Evolutionary conservation across 805 yeast species (phyloP).

Genomic region (Starmera caribaea): DNA sequence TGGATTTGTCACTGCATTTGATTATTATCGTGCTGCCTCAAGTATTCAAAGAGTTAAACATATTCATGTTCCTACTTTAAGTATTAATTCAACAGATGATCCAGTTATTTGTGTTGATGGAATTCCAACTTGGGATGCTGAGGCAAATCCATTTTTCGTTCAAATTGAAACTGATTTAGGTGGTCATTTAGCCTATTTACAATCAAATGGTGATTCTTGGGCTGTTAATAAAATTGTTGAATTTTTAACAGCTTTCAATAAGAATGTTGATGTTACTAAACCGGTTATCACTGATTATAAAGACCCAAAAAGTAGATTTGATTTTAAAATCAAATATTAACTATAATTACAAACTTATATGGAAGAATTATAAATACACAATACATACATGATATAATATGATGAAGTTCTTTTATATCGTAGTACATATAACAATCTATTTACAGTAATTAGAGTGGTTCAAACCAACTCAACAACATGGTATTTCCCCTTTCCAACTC

Average conservation of each 20-base stretch:
- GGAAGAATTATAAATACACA: background rate
- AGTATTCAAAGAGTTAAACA: constrained; percentile 46
- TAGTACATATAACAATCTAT: background rate
- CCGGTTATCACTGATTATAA: constrained; percentile 10
- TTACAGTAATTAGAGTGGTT: background rate
- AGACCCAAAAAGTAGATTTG: constrained; percentile 9
- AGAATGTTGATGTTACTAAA: constrained; percentile 17
- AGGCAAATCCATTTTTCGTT: constrained; percentile 47
- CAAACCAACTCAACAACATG: constrained; percentile 35
- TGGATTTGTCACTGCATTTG: constrained; percentile 52
- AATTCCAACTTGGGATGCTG: constrained; percentile 41
- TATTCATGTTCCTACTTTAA: constrained; percentile 51
- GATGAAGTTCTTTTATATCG: background rate
- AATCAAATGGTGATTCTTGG: constrained; percentile 38
- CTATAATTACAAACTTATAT: background rate
- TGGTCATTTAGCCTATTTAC: constrained; percentile 56
- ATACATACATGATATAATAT: background rate
- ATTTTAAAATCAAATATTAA: constrained; percentile 9
- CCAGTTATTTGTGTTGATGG: constrained; percentile 47
- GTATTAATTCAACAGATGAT: constrained; percentile 57
- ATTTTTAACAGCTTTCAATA: constrained; percentile 29
- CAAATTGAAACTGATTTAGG: constrained; percentile 55
- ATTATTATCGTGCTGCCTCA: constrained; percentile 58
- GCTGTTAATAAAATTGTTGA: constrained; percentile 31
- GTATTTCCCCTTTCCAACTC: constrained; percentile 69